Base-by-base conservation (phyloP, 495 filamentous ascomycete species). In the Pseudevernia furfuracea region DNA sequence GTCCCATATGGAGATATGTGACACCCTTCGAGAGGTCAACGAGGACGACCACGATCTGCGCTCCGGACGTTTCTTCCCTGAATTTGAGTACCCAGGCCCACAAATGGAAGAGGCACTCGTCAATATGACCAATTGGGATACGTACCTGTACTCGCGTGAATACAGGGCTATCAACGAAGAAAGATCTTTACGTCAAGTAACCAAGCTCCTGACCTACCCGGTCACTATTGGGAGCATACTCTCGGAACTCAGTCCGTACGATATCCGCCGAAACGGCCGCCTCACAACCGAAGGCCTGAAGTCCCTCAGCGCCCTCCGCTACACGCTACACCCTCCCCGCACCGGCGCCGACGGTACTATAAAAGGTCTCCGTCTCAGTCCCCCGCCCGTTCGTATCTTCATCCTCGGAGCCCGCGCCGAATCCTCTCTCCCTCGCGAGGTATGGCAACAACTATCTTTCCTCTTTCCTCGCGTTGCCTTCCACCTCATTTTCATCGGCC, bases 51-150 rank as follows among this genome's bases (percentile, higher is more conserved):
- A 99, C 73, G 94, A 99, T 72, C 77, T 99, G 63, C 84, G 87
- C 30, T 92, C 89, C 37, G 93, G 93, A 23, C 85, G 94, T 17
- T 89, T 89, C 75, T 97, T 97, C 75, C 89, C 88, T 34, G 95
- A 99, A 74, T 97, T 97, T 74, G 82, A 90, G 59, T 96, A 96
- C 72, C 90, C 94, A 0, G 89, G 84, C 7, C 81, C 84, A 37
- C 93, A 96, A 76, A 86, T 95, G 74, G 92, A 97, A 63, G 92
- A 96, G 71, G 89, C 89, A 59, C 78, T 93, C 67, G 83, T 96
- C 60, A 99, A 99, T 78, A 92, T 97, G 88, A 96, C 89, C 39
- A 97, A 94, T 74, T 99, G 94, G 94, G 94, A 99, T 71, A 97
- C 94, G 0, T 90, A 91, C 65, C 76, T 97, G 57, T 99, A 96